A percentile compares a stretch with the other conserved stretches of the same genome.
Evolutionary conservation across 768 basidiomycete species (phyloP).

Genomic region (Fistulinella prunicolor): DNA sequence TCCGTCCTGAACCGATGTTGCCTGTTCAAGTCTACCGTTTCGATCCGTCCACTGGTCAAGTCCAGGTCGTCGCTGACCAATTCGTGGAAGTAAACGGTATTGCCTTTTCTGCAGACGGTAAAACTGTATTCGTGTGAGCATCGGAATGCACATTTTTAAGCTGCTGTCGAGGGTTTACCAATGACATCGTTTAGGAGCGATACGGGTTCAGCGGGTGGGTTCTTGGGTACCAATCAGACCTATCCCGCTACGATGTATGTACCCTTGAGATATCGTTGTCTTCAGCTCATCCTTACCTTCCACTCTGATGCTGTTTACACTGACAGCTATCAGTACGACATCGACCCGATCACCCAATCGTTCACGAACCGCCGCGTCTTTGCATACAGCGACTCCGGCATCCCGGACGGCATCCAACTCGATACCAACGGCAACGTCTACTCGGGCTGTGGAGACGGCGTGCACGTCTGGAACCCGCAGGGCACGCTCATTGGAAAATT

Average conservation of each 20-base stretch:
- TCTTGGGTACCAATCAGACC: slow-evolving; percentile 49
- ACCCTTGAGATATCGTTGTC: too few species aligned
- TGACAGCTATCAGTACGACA: slow-evolving; percentile 64
- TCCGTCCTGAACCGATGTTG: slow-evolving; percentile 63
- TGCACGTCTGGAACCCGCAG: slow-evolving; percentile 55
- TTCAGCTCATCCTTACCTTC: not conserved
- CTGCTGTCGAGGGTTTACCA: slow-evolving; percentile 5
- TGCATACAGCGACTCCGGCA: slow-evolving; percentile 61
- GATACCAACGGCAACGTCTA: slow-evolving; percentile 67
- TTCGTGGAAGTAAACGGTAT: slow-evolving; percentile 74
- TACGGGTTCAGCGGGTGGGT: slow-evolving; percentile 37
- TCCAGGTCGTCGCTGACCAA: slow-evolving; percentile 75
- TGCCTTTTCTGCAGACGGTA: slow-evolving; percentile 62
- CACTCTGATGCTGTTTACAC: not conserved
- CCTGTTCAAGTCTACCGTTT: slow-evolving; percentile 66
- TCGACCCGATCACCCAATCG: slow-evolving; percentile 50
- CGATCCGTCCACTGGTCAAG: slow-evolving; percentile 58
- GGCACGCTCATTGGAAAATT: slow-evolving; percentile 66
- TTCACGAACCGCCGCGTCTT: slow-evolving; percentile 65
- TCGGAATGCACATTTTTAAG: slow-evolving; percentile 18
- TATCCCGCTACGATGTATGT: slow-evolving; percentile 66
- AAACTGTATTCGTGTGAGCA: slow-evolving; percentile 54
- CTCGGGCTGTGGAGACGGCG: slow-evolving; percentile 66
- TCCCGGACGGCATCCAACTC: slow-evolving; percentile 65
- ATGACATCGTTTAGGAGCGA: too few species aligned